Base-by-base conservation (phyloP, 192 early-diverging fungal genomes). In the Ambispora gerdemannii region DNA sequence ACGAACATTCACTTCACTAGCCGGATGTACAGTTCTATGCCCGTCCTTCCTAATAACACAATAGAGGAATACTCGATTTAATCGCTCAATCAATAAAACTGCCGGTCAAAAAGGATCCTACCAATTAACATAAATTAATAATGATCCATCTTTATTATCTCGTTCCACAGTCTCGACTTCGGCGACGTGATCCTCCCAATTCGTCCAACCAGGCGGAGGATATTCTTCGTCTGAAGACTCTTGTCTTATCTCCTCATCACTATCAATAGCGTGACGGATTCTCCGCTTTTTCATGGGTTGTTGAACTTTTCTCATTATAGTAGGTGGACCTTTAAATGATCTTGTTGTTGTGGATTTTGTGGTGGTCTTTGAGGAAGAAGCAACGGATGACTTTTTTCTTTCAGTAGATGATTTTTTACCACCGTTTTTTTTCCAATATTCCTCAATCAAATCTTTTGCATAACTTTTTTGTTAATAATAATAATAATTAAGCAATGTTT, bases 91-190 rank as follows among this genome's bases (percentile, higher is more conserved):
- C 38, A 15, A 43, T 43, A 15, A 43, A 43, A 43, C 7, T 10
- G 38, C 7, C 15, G 38, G 38, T 6, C 7, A 43, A 6, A 43
- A 43, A 43, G 6, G 15, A 27, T 13, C 6, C 8, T 20, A 56
- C 53, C 53, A 56, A 20, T 56, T n/a, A 7, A 56, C 19, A 56
- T 56, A 56, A 20, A 56, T 27, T 7, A 56, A 56, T 56, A 56
- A 56, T 43, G 6, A 6, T 43, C 38, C 38, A 56, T 27, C 53
- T 56, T 56, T 27, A 7, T 6, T 56, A 20, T n/a, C 27, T 7
- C 27, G 19, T 56, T 56, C 53, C 4, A 56, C 53, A 20, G 53
- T 56, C 20, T 56, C 53, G 6, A 56, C 27, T 24, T 56, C 27
- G 4, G 19, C 53, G 20, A 56, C 53, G 19, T 56, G 20, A 13